phyloP scores from a whole-genome alignment of 164 flowering plant species.

The Magnolia officinalis region DNA sequence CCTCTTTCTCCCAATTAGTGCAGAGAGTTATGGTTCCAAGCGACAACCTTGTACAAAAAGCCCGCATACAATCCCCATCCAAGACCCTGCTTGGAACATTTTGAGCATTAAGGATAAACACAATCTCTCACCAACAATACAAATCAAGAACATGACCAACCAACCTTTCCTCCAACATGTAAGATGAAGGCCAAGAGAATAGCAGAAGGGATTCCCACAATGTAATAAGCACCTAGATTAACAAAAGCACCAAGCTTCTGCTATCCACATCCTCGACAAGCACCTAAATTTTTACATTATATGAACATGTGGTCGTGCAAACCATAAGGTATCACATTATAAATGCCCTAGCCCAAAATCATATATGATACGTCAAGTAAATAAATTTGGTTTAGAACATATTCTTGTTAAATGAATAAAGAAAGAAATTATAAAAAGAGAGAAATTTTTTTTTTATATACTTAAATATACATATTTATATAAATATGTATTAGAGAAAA shows the following conservation, averaged over 20 bases:
- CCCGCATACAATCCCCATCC: slow-evolving; percentile 67
- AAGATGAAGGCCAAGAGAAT: slow-evolving; percentile 46
- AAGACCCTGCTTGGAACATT: slow-evolving; percentile 46
- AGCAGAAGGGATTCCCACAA: slow-evolving; percentile 50
- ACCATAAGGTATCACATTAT: no score
- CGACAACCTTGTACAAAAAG: slow-evolving; percentile 40
- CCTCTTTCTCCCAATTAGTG: slow-evolving; percentile 73
- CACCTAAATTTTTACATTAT: slow-evolving; percentile 31
- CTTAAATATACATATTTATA: no score
- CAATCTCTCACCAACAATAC: background rate
- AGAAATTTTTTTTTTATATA: no score
- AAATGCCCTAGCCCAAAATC: no score
- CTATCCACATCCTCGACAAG: slow-evolving; percentile 75
- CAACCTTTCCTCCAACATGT: slow-evolving; percentile 54
- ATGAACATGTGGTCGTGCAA: no score
- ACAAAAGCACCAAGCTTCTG: slow-evolving; percentile 44
- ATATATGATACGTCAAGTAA: no score
- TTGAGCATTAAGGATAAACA: background rate
- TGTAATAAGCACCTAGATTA: slow-evolving; percentile 61
- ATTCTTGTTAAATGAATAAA: no score
- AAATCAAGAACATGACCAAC: background rate
- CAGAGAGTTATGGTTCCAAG: slow-evolving; percentile 38
- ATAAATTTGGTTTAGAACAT: no score
- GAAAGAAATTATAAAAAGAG: no score
- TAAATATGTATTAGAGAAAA: no score